Evolutionary conservation across 1,139 yeast species (phyloP).

Genomic region (Sugiyamaella xylanicola): DNA sequence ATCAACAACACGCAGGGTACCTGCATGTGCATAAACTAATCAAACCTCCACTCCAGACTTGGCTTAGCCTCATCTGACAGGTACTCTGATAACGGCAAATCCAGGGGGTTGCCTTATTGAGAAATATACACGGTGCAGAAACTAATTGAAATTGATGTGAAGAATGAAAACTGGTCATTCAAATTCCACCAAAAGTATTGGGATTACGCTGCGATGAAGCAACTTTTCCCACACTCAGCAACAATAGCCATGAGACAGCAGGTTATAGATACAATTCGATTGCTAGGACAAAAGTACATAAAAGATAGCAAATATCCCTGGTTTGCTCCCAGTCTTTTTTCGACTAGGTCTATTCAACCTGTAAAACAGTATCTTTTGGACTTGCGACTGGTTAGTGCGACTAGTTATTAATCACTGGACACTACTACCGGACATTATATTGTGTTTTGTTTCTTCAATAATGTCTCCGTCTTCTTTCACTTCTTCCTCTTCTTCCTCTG

Average conservation of each 20-base stretch:
- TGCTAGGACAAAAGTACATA: neutral
- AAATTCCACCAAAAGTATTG: neutral
- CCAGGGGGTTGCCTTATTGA: slow-evolving; percentile 1
- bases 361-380: no score
- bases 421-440: no score
- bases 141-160: slow-evolving; percentile 8
- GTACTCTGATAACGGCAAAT: slow-evolving; percentile 6
- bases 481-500: neutral
- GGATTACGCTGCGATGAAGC: neutral
- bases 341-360: neutral
- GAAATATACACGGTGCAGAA: neutral
- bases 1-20: no score
- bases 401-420: neutral
- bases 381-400: no score
- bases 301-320: neutral
- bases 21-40: slow-evolving; percentile 5
- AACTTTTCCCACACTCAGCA: no score
- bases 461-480: neutral
- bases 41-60: neutral
- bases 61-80: slow-evolving; percentile 5
- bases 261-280: neutral
- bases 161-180: slow-evolving; percentile 11
- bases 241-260: neutral
- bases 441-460: neutral
- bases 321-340: neutral